These are phyloP conservation scores for Acacia concinna DNA, from an alignment of 331 rosid genomes.

Conservation along the genomic window DNA sequence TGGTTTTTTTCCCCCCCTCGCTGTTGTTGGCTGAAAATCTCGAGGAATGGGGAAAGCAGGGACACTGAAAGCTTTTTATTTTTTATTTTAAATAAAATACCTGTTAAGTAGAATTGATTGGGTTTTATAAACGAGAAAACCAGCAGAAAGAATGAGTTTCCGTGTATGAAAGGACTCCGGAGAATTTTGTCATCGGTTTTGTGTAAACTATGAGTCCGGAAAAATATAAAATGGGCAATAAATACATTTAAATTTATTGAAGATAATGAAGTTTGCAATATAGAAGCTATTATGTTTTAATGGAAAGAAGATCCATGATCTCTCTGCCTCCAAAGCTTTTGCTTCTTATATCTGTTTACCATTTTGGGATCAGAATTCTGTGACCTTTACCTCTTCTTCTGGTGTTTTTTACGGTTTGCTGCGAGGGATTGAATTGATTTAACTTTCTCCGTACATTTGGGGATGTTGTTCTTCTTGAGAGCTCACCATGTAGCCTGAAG, in stretches of 20 bases:
- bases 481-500: neutral
- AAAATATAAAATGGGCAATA: neutral
- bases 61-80: neutral
- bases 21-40: neutral
- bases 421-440: neutral
- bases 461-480: neutral
- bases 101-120: no score
- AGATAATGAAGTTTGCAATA: slow-evolving; percentile 4
- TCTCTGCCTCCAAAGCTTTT: neutral
- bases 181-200: neutral
- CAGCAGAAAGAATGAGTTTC: neutral
- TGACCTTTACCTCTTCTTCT: neutral
- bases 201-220: neutral
- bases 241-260: neutral
- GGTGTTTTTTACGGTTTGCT: slow-evolving; percentile 2
- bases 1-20: neutral
- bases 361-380: slow-evolving; percentile 9
- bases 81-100: no score
- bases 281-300: neutral
- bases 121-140: neutral
- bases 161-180: neutral
- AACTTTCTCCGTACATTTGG: neutral
- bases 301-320: neutral
- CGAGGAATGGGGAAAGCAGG: neutral
- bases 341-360: neutral